phyloP scores from a whole-genome alignment of 805 yeast genomes.

The Metschnikowia picachoensis region DNA sequence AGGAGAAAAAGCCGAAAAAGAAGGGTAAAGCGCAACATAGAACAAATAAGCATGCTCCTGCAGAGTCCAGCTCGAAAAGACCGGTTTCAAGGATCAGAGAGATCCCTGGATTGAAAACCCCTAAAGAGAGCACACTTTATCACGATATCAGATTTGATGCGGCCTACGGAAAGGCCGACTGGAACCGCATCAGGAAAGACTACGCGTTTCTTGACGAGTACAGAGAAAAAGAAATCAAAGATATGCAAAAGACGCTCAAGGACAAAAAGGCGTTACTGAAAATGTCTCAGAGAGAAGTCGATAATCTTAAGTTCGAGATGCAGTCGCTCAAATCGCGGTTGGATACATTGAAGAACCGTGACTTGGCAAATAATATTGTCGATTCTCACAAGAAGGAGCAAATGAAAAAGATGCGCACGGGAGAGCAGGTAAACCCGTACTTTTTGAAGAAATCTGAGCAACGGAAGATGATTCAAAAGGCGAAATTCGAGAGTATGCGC shows the following conservation, averaged over 20 bases:
- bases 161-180: conserved; percentile 81
- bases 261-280: conserved; percentile 46
- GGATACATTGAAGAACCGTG: conserved; percentile 67
- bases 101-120: conserved; percentile 59
- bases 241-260: conserved; percentile 53
- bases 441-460: conserved; percentile 68
- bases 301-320: conserved; percentile 50
- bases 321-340: conserved; percentile 65
- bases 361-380: conserved; percentile 65
- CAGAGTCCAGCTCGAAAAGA: conserved; percentile 68
- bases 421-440: conserved; percentile 48
- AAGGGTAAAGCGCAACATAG: conserved; percentile 14
- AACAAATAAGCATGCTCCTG: conserved; percentile 79
- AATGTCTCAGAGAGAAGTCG: conserved; percentile 43
- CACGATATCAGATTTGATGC: conserved; percentile 89
- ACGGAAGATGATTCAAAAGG: conserved; percentile 70
- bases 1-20: conserved; percentile 19
- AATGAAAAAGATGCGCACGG: conserved; percentile 41
- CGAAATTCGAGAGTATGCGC: conserved; percentile 73
- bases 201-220: conserved; percentile 86
- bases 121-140: conserved; percentile 44
- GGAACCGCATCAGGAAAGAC: conserved; percentile 61
- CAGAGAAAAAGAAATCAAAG: conserved; percentile 65
- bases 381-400: conserved; percentile 54
- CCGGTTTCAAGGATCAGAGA: conserved; percentile 69